Evolutionary conservation across 208 protist species (phyloP), one percentile per base, ranked within the genome.

Genomic region (Borovskyia barvae): DNA sequence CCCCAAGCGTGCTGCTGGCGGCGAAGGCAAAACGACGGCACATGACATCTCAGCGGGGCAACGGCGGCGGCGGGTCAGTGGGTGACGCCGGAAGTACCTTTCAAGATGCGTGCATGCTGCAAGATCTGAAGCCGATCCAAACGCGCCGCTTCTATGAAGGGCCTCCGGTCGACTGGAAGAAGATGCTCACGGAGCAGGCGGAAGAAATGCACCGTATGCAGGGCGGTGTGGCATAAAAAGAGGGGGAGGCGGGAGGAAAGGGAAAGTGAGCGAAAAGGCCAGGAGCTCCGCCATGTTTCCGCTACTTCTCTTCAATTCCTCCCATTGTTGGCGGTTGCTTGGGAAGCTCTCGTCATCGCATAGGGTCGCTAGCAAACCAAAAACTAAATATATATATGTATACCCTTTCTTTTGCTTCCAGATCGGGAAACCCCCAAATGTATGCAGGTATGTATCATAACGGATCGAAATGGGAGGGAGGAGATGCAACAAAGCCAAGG

Each of bases 1-100:
- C 66, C n/a, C 75, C 77, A 2, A 88, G 77, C 33, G 61, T 47
- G 15, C 46, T 88, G 9, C 71, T 88, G 17, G 63, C 80, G 32
- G 70, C 62, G 26, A 56, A 70, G 55, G 69, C 69, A 50, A 47
- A 59, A 5, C 57, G 67, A 8, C 72, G 71, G 39, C 57, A 50
- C 39, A 46, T 62, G 6, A 57, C 75, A 15, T 33, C 24, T 11
- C 35, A 53, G 20, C 22, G 63, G 11, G 69, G 65, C 2, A 70
- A 65, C 0, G 64, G 51, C 6, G 26, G n/a, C 9, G 69, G 69
- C 14, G 55, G 58, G 8, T 50, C 59, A 11, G 61, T 74, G 11
- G 49, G 50, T 6, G 36, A 25, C 15, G 64, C 62, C 24, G 30
- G 67, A 52, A 22, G 40, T 26, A 26, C 58, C 19, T 59, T 71